A percentile compares a stretch with the other conserved stretches of the same genome.
Conservation (phyloP, 1,284 basidiomycete genomes). For the Kwoniella shivajii region DNA sequence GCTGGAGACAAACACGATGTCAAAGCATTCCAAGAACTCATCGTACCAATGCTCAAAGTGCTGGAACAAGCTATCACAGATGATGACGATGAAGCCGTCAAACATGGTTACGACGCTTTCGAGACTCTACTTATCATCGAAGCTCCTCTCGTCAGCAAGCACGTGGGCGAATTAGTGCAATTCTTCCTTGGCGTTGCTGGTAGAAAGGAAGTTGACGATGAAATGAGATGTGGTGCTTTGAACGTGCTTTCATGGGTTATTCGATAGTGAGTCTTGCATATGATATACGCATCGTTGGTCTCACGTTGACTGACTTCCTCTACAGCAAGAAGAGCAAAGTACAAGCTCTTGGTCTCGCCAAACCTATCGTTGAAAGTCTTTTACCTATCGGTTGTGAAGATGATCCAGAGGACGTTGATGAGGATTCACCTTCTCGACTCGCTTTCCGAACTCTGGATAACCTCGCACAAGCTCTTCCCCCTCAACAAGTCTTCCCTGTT, state of each 20-base stretch:
- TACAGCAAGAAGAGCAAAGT: constrained; percentile 95
- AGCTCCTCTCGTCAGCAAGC: constrained; percentile 85
- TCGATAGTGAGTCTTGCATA: constrained; percentile 73
- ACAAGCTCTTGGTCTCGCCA: constrained; percentile 81
- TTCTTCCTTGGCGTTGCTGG: constrained; percentile 86
- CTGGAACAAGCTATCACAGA: constrained; percentile 84
- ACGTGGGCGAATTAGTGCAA: constrained; percentile 82
- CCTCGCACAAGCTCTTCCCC: constrained; percentile 90
- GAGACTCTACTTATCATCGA: constrained; percentile 96
- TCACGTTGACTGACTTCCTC: not conserved
- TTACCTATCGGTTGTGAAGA: constrained; percentile 93
- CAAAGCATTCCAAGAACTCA: constrained; percentile 83
- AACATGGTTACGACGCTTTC: constrained; percentile 91
- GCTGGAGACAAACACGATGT: constrained; percentile 84
- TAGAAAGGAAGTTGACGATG: constrained; percentile 75
- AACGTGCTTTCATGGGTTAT: constrained; percentile 97
- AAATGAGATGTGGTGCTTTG: constrained; percentile 85
- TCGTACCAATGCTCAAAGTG: constrained; percentile 88
- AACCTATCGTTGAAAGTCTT: constrained; percentile 83
- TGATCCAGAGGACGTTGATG: constrained; percentile 77
- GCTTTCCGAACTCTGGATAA: constrained; percentile 94
- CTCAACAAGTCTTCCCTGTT: constrained; percentile 93
- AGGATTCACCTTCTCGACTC: constrained; percentile 83
- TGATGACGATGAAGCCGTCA: constrained; percentile 77
- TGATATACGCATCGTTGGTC: not conserved